Evolutionary conservation across 768 basidiomycete genomes (phyloP), one percentile per base, ranked within the genome.

Genomic region (Pluteus cervinus): DNA sequence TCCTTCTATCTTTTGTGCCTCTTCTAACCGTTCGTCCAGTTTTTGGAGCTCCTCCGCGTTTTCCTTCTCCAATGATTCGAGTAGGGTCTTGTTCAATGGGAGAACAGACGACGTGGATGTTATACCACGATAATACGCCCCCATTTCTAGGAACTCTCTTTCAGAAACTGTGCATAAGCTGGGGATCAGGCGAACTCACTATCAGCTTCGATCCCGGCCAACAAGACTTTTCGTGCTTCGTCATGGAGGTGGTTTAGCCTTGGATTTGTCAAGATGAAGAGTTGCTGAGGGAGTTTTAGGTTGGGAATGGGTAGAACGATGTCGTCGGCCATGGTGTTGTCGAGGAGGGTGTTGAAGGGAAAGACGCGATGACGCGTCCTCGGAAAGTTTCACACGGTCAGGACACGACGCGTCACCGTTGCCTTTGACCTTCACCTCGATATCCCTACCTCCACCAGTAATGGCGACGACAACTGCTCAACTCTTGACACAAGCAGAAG

Each of bases 1-100:
- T 41, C 93, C 94, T 52, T 93, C 82, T 2, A 79, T 87, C 65
- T 87, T 84, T 63, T 89, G 74, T 0, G 94, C 92, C 48, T 94
- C 91, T 37, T 73, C 77, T 24, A 96, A 66, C 31, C 84, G 69
- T 43, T 78, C 79, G 37, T 94, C 86, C 8, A 98, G 61, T 49
- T 72, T 74, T 35, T 76, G 69, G 20, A 97, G 72, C 50, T 85
- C 77, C 30, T 75, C 76, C 37, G 69, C 60, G 57, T 97, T 97
- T 24, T 74, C 71, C 33, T 73, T 71, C 53, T 85, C 75, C 52
- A 94, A 69, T 7, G 64, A 57, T 7, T 65, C 63, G 10, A 86
- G 65, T 5, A 89, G 54, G 0, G 60, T 47, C 4, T 67, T 53
- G 47, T 85, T 79, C 2, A 73, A 52, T 1, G 73, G 61, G 0